Evolutionary conservation across 768 basidiomycete genomes (phyloP), one percentile per base, ranked within the genome.

Genomic region (Suillus plorans): DNA sequence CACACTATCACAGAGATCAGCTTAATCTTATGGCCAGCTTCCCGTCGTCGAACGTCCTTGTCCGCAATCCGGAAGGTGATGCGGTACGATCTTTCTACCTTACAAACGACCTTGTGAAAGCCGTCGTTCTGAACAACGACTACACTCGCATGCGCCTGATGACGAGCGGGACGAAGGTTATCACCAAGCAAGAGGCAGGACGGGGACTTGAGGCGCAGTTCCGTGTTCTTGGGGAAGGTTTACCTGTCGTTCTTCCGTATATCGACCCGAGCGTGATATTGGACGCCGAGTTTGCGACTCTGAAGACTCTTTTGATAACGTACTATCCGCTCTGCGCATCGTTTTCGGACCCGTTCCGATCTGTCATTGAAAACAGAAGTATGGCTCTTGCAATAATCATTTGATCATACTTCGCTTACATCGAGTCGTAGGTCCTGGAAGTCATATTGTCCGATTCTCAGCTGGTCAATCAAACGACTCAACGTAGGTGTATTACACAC

Each of bases 141-240:
- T 96, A 90, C 74, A 84, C 85, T 36, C 88, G 89, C 34, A 83
- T 98, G 63, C 88, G 97, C 2, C 86, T 99, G 61, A 89, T 95
- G 70, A 88, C 92, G 16, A 91, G 92, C n/a, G 97, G 97, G 22
- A 95, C 95, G 47, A 97, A 97, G 76, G 88, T 95, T 14, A 91
- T 99, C 76, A 86, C 88, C 7, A 92, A 94, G 72, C 96, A 99
- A 74, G 96, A 97, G 65, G 86, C 85, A 2, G 86, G 84, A 2
- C 85, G 85, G 52, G 87, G 83, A 4, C 73, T 73, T 45, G 85
- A 87, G 28, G 77, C 87, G 25, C 78, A 76, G n/a, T 94, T 91
- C 75, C 85, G 93, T 22, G 82, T 97, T 34, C 84, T 97, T 22
- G 86, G 87, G 22, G 97, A 99, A 71, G 95, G 95, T 3, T 74